Conservation (phyloP, 1,284 basidiomycete species). For the Mycena citricolor region DNA sequence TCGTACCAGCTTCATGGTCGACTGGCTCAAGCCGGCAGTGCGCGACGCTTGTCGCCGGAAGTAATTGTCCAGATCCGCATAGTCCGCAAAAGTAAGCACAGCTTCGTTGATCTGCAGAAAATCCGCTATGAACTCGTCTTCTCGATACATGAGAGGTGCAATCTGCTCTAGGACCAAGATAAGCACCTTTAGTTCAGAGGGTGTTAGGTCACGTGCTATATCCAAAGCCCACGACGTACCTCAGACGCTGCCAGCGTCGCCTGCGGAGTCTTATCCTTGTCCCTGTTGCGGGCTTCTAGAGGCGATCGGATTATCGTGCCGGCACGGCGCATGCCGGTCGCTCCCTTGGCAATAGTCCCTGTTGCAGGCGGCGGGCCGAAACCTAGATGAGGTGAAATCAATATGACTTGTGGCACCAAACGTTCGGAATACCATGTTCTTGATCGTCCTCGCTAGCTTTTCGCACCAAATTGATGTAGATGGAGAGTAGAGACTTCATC, state of each 20-base stretch:
- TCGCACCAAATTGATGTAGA: slow-evolving; percentile 63
- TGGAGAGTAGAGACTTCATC: slow-evolving; percentile 70
- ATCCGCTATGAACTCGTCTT: slow-evolving; percentile 88
- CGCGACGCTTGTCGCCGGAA: slow-evolving; percentile 88
- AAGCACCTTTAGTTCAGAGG: slow-evolving; percentile 59
- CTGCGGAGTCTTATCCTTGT: slow-evolving; percentile 57
- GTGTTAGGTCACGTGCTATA: neutral
- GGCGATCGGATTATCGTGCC: slow-evolving; percentile 76
- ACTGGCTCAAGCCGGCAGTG: slow-evolving; percentile 62
- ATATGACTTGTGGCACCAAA: neutral
- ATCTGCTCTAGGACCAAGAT: slow-evolving; percentile 76
- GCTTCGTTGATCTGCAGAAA: slow-evolving; percentile 91
- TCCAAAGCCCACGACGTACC: slow-evolving; percentile 38
- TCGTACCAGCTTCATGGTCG: slow-evolving; percentile 79
- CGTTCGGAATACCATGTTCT: slow-evolving; percentile 58
- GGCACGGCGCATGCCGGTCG: slow-evolving; percentile 66
- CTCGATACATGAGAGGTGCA: slow-evolving; percentile 73
- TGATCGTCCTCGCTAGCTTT: slow-evolving; percentile 69
- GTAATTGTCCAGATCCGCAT: slow-evolving; percentile 92
- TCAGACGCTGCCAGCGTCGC: slow-evolving; percentile 69
- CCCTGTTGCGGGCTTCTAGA: slow-evolving; percentile 56
- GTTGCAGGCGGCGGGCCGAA: slow-evolving; percentile 47
- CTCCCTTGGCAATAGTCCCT: slow-evolving; percentile 41
- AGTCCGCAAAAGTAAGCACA: slow-evolving; percentile 92
- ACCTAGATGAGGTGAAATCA: slow-evolving; percentile 34